Conservation (phyloP, 2,329 filamentous ascomycete species). For the Chrysoporthe austroafricana region DNA sequence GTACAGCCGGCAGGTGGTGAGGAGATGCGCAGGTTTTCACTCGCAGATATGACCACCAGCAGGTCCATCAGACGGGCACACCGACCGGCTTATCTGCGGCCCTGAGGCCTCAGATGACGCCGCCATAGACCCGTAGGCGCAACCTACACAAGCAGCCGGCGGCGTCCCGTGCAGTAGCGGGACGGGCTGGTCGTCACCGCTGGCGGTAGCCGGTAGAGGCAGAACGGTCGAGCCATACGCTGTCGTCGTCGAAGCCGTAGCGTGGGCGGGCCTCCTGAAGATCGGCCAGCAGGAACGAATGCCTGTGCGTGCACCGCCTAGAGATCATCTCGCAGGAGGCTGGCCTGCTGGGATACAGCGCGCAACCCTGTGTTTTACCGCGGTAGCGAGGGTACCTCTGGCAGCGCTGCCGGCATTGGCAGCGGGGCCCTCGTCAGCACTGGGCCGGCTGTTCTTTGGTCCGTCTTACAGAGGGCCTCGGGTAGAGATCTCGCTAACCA, state of each 20-base stretch:
- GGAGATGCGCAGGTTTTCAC: background rate
- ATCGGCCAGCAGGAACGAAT: background rate
- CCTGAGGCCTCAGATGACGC: background rate
- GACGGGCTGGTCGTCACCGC: background rate
- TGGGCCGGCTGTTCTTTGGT: constrained; percentile 15
- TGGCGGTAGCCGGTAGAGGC: too few relatives aligned
- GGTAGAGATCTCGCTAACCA: background rate
- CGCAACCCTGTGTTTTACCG: too few relatives aligned
- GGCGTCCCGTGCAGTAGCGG: background rate
- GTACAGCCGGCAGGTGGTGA: too few relatives aligned
- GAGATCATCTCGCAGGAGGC: too few relatives aligned
- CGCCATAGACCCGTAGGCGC: background rate
- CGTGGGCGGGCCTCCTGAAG: too few relatives aligned
- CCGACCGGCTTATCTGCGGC: constrained; percentile 2
- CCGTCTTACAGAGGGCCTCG: constrained; percentile 8
- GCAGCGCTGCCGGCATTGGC: background rate
- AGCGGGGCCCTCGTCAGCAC: background rate
- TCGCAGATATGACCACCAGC: background rate
- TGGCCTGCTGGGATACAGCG: too few relatives aligned
- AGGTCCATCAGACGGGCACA: background rate
- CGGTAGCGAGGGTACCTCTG: too few relatives aligned
- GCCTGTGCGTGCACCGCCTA: background rate
- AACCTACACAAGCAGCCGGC: background rate
- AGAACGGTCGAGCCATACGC: background rate
- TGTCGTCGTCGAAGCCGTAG: background rate